These are phyloP conservation scores for Rhododendron henanense DNA, from an alignment of 148 eudicot species.

Conservation along the genomic window DNA sequence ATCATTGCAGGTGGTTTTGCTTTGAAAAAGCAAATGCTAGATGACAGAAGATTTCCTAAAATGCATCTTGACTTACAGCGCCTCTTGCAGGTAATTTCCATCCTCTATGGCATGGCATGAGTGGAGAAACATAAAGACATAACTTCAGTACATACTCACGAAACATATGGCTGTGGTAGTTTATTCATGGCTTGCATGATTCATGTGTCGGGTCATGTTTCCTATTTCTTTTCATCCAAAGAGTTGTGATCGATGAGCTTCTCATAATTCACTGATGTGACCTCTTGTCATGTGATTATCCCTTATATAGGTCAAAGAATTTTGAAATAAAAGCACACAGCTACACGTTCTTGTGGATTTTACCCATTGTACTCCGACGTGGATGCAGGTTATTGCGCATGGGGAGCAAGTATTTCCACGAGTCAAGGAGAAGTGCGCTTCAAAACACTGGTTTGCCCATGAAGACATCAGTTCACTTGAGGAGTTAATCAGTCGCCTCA, in stretches of 20 bases:
- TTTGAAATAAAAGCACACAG: not conserved
- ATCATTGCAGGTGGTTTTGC: slow-evolving; percentile 60
- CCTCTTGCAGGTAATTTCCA: slow-evolving; percentile 66
- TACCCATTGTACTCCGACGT: not conserved
- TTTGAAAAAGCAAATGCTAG: slow-evolving; percentile 84
- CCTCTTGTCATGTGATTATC: not conserved
- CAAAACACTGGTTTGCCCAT: slow-evolving; percentile 67
- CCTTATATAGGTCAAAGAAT: not conserved
- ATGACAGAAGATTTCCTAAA: slow-evolving; percentile 91
- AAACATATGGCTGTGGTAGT: not conserved
- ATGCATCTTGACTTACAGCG: slow-evolving; percentile 96
- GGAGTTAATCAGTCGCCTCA: slow-evolving; percentile 72
- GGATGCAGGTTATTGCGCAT: slow-evolving; percentile 73
- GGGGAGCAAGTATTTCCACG: slow-evolving; percentile 98
- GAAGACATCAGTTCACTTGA: slow-evolving; percentile 72
- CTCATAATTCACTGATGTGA: not conserved
- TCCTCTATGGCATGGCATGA: not conserved
- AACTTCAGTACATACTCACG: not conserved
- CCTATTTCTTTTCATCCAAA: not conserved
- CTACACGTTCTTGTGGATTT: not conserved
- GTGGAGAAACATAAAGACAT: not conserved
- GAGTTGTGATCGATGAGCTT: not conserved
- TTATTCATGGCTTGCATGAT: not conserved
- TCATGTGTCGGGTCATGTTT: not conserved
- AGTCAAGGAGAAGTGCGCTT: slow-evolving; percentile 73